A percentile compares a stretch with the other conserved stretches of the same genome.
phyloP scores from a whole-genome alignment of 768 basidiomycete genomes.

The Xanthoconium stramineum region DNA sequence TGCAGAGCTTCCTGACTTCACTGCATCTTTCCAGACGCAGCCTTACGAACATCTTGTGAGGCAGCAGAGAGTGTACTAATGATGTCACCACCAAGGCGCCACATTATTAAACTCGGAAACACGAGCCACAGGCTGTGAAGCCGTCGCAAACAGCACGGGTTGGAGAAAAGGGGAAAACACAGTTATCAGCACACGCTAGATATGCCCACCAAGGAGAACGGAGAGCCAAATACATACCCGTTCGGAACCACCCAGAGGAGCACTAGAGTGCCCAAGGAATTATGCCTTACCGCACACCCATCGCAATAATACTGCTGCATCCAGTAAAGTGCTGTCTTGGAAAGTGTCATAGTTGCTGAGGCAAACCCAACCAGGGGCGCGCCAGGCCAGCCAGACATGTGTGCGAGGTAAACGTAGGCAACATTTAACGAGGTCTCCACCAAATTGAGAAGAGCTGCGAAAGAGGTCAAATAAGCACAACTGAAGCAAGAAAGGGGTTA shows the following conservation, averaged over 20 bases:
- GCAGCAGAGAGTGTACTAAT: slow-evolving; percentile 37
- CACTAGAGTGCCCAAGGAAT: slow-evolving; percentile 47
- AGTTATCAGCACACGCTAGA: slow-evolving; percentile 5
- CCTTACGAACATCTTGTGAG: slow-evolving; percentile 26
- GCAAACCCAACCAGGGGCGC: slow-evolving; percentile 76
- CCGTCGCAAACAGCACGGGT: not conserved
- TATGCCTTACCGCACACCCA: slow-evolving; percentile 75
- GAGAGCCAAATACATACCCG: slow-evolving; percentile 47
- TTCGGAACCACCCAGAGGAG: slow-evolving; percentile 75
- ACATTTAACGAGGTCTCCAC: slow-evolving; percentile 77
- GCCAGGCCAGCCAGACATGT: slow-evolving; percentile 55
- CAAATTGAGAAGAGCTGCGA: slow-evolving; percentile 69
- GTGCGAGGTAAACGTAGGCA: slow-evolving; percentile 70
- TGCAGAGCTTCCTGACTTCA: slow-evolving; percentile 4
- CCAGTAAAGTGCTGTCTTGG: slow-evolving; percentile 85
- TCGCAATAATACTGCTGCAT: slow-evolving; percentile 76
- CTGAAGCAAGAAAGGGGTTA: slow-evolving; percentile 31
- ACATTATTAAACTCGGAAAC: slow-evolving; percentile 59
- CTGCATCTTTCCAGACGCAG: slow-evolving; percentile 30
- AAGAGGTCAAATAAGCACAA: not conserved
- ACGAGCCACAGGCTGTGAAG: slow-evolving; percentile 66
- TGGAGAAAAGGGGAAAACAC: not conserved
- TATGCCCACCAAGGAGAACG: not conserved
- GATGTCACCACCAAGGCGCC: slow-evolving; percentile 63
- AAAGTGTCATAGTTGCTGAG: slow-evolving; percentile 71